phyloP scores from a whole-genome alignment of 805 yeast species.

The Groenewaldozyma tartarivorans region DNA sequence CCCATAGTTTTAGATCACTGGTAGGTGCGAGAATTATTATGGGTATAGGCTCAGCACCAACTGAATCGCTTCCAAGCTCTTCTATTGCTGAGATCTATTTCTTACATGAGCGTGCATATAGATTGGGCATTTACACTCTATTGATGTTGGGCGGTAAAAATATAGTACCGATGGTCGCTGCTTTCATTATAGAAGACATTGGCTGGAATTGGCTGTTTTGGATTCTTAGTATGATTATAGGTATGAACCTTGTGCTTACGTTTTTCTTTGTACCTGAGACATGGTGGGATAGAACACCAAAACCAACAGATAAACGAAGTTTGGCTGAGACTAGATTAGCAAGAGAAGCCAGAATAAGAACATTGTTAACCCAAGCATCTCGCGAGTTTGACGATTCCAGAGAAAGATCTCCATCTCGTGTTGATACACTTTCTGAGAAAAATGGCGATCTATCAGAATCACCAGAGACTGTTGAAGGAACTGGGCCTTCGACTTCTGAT shows the following conservation, averaged over 20 bases:
- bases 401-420: background rate
- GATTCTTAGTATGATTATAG: conserved; percentile 46
- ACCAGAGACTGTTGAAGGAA: background rate
- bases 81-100: conserved; percentile 54
- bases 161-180: conserved; percentile 46
- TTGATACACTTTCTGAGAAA: background rate
- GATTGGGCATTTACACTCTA: conserved; percentile 49
- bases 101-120: conserved; percentile 52
- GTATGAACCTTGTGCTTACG: conserved; percentile 35
- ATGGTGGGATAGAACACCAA: conserved; percentile 50
- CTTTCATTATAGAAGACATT: conserved; percentile 39
- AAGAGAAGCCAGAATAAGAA: conserved; percentile 27
- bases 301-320: conserved; percentile 39
- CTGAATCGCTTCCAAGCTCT: conserved; percentile 51
- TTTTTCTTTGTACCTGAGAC: conserved; percentile 55
- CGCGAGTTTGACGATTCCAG: background rate
- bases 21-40: conserved; percentile 49
- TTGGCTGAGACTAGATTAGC: conserved; percentile 41
- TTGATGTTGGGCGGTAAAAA: conserved; percentile 54
- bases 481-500: background rate
- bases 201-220: conserved; percentile 55
- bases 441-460: background rate
- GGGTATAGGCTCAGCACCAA: conserved; percentile 54
- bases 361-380: conserved; percentile 3
- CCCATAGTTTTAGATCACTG: conserved; percentile 39